These are phyloP conservation scores for Schizochytrium sp. DNA, from an alignment of 108 stramenopile genomes.

Conservation along the genomic window DNA sequence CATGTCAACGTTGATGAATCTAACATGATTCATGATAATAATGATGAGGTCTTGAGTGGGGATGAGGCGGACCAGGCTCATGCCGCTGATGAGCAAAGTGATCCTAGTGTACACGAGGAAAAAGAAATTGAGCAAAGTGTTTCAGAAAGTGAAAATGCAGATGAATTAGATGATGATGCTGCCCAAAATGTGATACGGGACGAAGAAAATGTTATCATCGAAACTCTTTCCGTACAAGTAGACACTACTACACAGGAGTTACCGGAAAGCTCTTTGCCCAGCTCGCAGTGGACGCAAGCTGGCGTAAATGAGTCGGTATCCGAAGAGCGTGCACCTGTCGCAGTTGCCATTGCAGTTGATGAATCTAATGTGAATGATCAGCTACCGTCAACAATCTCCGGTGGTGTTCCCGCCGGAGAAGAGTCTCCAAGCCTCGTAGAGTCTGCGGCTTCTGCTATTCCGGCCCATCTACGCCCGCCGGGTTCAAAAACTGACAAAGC, in stretches of 20 bases:
- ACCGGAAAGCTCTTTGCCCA: neutral
- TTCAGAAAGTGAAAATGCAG: neutral
- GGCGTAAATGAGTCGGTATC: neutral
- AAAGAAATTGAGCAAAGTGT: neutral
- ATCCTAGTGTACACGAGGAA: neutral
- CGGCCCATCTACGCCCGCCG: too few species aligned
- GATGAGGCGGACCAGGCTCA: neutral
- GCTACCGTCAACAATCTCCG: too few species aligned
- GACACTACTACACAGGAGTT: neutral
- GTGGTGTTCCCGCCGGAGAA: too few species aligned
- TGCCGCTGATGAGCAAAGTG: neutral
- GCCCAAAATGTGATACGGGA: neutral
- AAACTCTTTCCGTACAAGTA: neutral
- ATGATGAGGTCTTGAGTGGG: neutral
- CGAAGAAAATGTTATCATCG: neutral
- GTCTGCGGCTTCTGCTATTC: too few species aligned
- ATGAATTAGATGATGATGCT: neutral
- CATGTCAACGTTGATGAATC: too few species aligned
- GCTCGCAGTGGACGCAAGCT: slow-evolving; percentile 44
- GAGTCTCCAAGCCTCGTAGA: too few species aligned
- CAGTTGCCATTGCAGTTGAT: too few species aligned
- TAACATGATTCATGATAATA: too few species aligned
- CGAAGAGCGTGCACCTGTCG: too few species aligned
- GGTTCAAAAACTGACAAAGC: neutral
- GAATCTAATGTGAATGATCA: too few species aligned